Percentiles rank a stretch among this genome's conserved stretches.
Evolutionary conservation across 2,329 filamentous ascomycete genomes (phyloP).

Genomic region (Calycina herbarum): DNA sequence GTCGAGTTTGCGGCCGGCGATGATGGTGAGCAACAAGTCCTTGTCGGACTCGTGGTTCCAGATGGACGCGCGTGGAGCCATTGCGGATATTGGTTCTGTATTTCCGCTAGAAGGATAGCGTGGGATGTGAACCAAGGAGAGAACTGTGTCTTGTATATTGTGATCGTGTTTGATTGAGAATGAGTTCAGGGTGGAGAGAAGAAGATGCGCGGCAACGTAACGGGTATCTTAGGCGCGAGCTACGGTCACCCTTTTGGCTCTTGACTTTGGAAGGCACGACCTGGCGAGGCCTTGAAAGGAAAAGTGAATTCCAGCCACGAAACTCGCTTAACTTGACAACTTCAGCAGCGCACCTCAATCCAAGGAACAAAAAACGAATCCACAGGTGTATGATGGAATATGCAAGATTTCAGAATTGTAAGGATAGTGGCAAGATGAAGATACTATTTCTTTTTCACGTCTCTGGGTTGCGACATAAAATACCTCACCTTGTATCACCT

Average conservation of each 20-base stretch:
- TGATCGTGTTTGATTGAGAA: not conserved
- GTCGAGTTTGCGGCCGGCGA: conserved; percentile 30
- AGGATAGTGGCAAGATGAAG: not conserved
- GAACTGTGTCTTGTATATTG: not conserved
- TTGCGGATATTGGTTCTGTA: conserved; percentile 11
- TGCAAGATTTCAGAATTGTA: not conserved
- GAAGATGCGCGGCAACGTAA: not conserved
- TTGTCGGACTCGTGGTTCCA: conserved; percentile 34
- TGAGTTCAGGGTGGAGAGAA: not conserved
- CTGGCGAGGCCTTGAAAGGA: not conserved
- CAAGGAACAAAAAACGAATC: not conserved
- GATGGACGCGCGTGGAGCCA: conserved; percentile 17
- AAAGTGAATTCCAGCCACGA: not conserved
- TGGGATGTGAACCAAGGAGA: not conserved
- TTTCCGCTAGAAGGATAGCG: not conserved
- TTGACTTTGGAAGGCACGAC: not conserved
- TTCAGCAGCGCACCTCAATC: not conserved
- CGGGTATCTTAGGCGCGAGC: not conserved
- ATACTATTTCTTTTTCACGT: not conserved
- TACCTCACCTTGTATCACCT: not conserved
- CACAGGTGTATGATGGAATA: not conserved
- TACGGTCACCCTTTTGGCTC: not conserved
- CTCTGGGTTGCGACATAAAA: not conserved
- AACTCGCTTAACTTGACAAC: not conserved
- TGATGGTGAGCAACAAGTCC: conserved; percentile 35